A percentile compares a stretch with the other conserved stretches of the same genome.
These are phyloP conservation scores for Grigorovia transvaalensis DNA, from an alignment of 805 yeast species.

Conservation along the genomic window DNA sequence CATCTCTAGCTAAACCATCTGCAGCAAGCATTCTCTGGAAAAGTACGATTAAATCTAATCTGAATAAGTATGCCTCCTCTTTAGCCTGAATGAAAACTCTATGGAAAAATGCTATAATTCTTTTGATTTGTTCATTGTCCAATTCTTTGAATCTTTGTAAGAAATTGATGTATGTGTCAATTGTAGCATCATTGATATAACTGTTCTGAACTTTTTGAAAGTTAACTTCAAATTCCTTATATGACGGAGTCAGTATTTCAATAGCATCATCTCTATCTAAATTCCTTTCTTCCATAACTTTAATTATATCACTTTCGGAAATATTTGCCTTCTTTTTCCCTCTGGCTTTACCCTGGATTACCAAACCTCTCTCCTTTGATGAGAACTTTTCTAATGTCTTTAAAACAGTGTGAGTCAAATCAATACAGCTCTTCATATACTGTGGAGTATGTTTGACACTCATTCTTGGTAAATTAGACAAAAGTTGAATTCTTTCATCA, in stretches of 20 bases:
- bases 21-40: conserved; percentile 45
- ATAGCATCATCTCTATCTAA: conserved; percentile 26
- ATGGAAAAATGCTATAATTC: conserved; percentile 60
- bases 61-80: conserved; percentile 43
- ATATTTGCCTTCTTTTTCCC: conserved; percentile 17
- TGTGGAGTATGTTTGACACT: conserved; percentile 55
- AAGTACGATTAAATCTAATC: conserved; percentile 63
- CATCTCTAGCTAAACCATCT: conserved; percentile 37
- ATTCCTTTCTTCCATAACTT: conserved; percentile 27
- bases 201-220: conserved; percentile 16
- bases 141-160: conserved; percentile 55
- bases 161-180: conserved; percentile 55
- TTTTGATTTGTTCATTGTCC: conserved; percentile 46
- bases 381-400: conserved; percentile 54
- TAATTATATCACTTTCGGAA: conserved; percentile 27
- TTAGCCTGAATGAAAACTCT: conserved; percentile 56
- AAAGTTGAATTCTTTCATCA: conserved; percentile 43
- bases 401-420: conserved; percentile 52
- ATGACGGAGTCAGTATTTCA: conserved; percentile 16
- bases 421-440: conserved; percentile 50
- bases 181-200: conserved; percentile 39
- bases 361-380: conserved; percentile 41
- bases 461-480: conserved; percentile 50
- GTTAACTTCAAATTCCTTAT: conserved; percentile 11
- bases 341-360: conserved; percentile 37